These are phyloP conservation scores for Aspergillus biplanus DNA, from an alignment of 495 filamentous ascomycete genomes.

Conservation along the genomic window DNA sequence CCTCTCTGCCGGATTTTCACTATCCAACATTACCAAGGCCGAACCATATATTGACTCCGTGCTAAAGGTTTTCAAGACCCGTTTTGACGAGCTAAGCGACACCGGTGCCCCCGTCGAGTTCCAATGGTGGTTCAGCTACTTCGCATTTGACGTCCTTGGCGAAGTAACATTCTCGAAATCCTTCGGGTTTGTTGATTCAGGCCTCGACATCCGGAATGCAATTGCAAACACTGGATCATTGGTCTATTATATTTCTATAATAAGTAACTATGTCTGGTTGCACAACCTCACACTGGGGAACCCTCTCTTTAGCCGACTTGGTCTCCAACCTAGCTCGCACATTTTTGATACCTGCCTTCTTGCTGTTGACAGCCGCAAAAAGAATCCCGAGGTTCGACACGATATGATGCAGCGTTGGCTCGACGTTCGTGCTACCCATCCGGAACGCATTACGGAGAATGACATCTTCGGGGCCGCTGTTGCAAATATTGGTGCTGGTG, in stretches of 20 bases:
- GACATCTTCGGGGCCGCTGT: slow-evolving; percentile 45
- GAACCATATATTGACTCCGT: slow-evolving; percentile 43
- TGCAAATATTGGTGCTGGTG: slow-evolving; percentile 46
- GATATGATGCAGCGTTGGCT: slow-evolving; percentile 55
- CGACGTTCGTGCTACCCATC: slow-evolving; percentile 35
- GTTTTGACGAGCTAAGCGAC: slow-evolving; percentile 31
- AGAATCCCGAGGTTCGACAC: slow-evolving; percentile 37
- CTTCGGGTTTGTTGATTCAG: slow-evolving; percentile 47
- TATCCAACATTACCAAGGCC: slow-evolving; percentile 44
- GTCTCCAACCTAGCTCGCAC: slow-evolving; percentile 44
- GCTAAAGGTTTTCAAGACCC: slow-evolving; percentile 34
- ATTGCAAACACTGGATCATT: slow-evolving; percentile 42
- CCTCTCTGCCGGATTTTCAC: slow-evolving; percentile 39
- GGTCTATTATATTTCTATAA: slow-evolving; percentile 39
- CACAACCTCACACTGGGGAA: slow-evolving; percentile 45
- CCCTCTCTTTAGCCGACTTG: slow-evolving; percentile 43
- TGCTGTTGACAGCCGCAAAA: slow-evolving; percentile 43
- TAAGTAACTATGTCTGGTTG: slow-evolving; percentile 44
- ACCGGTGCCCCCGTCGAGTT: slow-evolving; percentile 38
- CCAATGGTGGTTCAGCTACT: slow-evolving; percentile 51
- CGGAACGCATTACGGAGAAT: slow-evolving; percentile 43
- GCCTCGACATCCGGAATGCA: slow-evolving; percentile 46
- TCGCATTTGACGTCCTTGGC: slow-evolving; percentile 50
- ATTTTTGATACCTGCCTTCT: slow-evolving; percentile 45
- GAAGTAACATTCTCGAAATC: slow-evolving; percentile 44